Evolutionary conservation across 129 eudicot genomes (phyloP), one percentile per base, ranked within the genome.

Genomic region (Artemisia tridentata): DNA sequence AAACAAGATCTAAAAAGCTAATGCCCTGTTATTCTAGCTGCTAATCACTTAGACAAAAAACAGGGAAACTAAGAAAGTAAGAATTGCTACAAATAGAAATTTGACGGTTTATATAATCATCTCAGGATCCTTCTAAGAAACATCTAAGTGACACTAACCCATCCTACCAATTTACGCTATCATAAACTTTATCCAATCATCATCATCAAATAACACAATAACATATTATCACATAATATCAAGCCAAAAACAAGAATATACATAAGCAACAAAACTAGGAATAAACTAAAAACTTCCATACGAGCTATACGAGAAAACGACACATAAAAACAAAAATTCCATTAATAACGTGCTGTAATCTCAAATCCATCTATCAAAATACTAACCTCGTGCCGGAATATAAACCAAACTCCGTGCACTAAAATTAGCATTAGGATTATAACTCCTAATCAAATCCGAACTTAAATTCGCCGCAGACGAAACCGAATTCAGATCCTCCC

Each of bases 351-450:
- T 38, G 45, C 11, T 11, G 45, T 38, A 38, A 38, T 38, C 45
- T 38, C 45, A 38, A 38, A 38, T 38, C 45, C 45, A 38, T 38
- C 45, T 38, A 38, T 68, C 58, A 29, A 41, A 69, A 71, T 0
- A 72, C 74, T 82, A 41, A 93, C 99, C 97, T 84, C 66, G 76
- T 5, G 81, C 89, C 0, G 97, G 99, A 53, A 93, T 68, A 76
- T 16, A 90, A 43, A 95, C 68, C 72, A 87, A 21, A 0, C 60
- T 73, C 6, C 87, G 93, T 1, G 72, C 58, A 29, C 56, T 79
- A 21, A 84, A 82, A 82, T 86, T 57, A 0, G 23, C 87, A 16
- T n/a, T 48, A 0, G 91, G 96, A 74, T 95, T 95, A 71, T 82
- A 95, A 3, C 79, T 73, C 82, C 70, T 69, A 69, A 95, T 29